These are phyloP conservation scores for Benincasa hispida DNA, from an alignment of 306 rosid species.

Conservation along the genomic window DNA sequence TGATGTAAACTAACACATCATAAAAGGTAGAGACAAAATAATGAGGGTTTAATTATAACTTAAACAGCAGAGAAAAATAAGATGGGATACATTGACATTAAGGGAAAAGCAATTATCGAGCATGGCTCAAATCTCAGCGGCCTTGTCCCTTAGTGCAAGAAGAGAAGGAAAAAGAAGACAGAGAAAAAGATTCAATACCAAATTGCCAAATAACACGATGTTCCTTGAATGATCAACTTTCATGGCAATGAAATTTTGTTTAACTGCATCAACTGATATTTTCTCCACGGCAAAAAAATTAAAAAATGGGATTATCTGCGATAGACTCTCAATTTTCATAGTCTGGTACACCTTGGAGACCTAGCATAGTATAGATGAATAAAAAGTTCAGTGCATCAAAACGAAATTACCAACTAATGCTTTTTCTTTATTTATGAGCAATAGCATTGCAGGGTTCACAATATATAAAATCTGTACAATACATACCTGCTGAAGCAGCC, in stretches of 20 bases:
- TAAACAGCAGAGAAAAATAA: neutral
- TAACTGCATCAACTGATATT: conserved; percentile 89
- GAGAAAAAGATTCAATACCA: conserved; percentile 16
- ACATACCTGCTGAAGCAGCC: conserved; percentile 88
- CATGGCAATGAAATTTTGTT: conserved; percentile 75
- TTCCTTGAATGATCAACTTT: conserved; percentile 78
- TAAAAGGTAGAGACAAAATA: neutral
- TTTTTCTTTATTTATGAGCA: neutral
- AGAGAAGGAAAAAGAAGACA: neutral
- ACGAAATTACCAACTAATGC: neutral
- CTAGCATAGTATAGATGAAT: conserved; percentile 22
- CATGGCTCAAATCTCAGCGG: neutral
- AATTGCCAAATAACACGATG: conserved; percentile 36
- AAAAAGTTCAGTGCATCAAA: neutral
- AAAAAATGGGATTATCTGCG: conserved; percentile 71
- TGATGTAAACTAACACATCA: neutral
- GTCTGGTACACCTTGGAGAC: conserved; percentile 77
- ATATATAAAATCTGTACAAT: neutral
- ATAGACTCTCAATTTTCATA: conserved; percentile 68
- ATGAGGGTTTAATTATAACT: neutral
- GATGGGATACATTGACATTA: neutral
- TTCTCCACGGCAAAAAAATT: conserved; percentile 70
- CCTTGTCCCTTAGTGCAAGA: neutral
- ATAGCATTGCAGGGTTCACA: neutral
- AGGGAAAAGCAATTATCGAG: neutral